Evolutionary conservation across 1,284 basidiomycete genomes (phyloP), one percentile per base, ranked within the genome.

Genomic region (Sanguinoderma infundibulare): DNA sequence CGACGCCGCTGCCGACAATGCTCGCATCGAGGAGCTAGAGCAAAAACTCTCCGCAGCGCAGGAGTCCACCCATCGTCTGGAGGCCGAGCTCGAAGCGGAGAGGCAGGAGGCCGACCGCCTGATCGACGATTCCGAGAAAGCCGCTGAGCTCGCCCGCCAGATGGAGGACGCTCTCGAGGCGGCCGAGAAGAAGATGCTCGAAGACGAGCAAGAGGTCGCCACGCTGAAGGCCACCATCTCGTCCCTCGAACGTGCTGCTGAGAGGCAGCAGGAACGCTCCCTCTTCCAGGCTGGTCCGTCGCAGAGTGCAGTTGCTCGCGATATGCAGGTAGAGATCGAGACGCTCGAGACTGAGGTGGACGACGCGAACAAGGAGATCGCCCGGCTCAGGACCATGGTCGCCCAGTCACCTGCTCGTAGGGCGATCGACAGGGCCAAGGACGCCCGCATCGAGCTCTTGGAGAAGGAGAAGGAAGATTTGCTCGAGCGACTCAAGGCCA

Each of bases 291-390:
- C 70, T 36, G 72, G 72, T 32, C 70, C 73, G 34, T 78, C 77
- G 51, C 69, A 60, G 36, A 71, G 72, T 63, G 65, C 73, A 30
- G 69, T 74, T 14, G 72, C 74, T 66, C 51, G 77, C 67, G 67
- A 83, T 67, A 53, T 68, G 26, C 86, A 89, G 42, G 77, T 81
- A 17, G 87, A 89, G 60, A 73, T 78, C 47, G 79, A 82, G 61
- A 82, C 80, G 0, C 78, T 96, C 44, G 92, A 96, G 72, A 80
- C 82, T 6, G 91, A 95, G 64, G 82, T 96, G 26, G 90, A 94
- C 63, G 84, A 87, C 1, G 94, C 95, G 0, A 83, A 93, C 71
- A 86, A 81, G 69, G 93, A 96, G 73, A 91, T 95, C 60, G 91
- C 89, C 0, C 83, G 87, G 20, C 78, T 97, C 49, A 86, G 85